A percentile compares a stretch with the other conserved stretches of the same genome.
These are phyloP conservation scores for Colletotrichum sp. DNA, from an alignment of 2,329 filamentous ascomycete genomes.

Conservation along the genomic window DNA sequence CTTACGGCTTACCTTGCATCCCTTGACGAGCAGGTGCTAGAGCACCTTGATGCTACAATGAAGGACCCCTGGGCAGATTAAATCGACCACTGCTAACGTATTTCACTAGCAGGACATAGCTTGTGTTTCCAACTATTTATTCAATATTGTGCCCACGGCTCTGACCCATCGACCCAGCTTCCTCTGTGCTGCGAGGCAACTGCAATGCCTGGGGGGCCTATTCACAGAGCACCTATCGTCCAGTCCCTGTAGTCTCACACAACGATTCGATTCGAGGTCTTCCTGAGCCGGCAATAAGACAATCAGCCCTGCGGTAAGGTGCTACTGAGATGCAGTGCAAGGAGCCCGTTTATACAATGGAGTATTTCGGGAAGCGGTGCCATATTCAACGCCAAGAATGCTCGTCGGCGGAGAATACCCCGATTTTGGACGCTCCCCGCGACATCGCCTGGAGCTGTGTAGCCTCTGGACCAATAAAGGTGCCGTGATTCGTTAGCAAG, in stretches of 20 bases:
- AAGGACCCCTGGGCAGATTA: not conserved
- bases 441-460: not conserved
- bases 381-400: not conserved
- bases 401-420: not conserved
- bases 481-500: not conserved
- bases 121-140: not conserved
- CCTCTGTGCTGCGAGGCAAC: not conserved
- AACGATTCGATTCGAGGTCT: not conserved
- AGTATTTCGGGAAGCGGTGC: not conserved
- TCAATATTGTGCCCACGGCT: not conserved
- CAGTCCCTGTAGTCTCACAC: not conserved
- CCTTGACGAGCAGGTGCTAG: not conserved
- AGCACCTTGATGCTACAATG: not conserved
- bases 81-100: not conserved
- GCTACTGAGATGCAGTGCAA: not conserved
- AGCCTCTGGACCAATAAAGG: not conserved
- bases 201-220: not conserved
- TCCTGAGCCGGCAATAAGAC: not conserved
- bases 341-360: not conserved
- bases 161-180: not conserved
- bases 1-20: not conserved
- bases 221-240: not conserved
- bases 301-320: not conserved
- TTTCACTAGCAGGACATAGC: not conserved
- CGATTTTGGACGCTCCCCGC: not conserved